These are phyloP conservation scores for Exophiala viscosa DNA, from an alignment of 2,329 filamentous ascomycete genomes.

Conservation along the genomic window DNA sequence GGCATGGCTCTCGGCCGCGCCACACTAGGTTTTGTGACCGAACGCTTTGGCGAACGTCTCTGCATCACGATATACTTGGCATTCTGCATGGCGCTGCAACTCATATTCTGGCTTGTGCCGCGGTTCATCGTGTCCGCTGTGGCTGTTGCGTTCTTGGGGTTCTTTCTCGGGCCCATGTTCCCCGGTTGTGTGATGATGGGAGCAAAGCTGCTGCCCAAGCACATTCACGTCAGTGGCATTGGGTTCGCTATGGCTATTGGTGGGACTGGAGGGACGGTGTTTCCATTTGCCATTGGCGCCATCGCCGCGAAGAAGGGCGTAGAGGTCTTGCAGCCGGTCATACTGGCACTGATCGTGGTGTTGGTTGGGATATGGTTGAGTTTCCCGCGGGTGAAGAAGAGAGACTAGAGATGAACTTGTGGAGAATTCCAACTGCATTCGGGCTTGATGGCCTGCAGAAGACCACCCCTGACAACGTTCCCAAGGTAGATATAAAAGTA, in stretches of 20 bases:
- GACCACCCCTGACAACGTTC: no score
- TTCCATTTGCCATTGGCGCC: slow-evolving; percentile 40
- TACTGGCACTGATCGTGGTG: slow-evolving; percentile 43
- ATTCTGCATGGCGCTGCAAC: slow-evolving; percentile 59
- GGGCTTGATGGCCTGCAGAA: no score
- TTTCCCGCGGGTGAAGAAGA: slow-evolving; percentile 25
- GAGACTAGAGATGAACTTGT: slow-evolving; percentile 7
- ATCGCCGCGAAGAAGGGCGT: slow-evolving; percentile 52
- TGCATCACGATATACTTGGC: slow-evolving; percentile 60
- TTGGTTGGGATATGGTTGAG: slow-evolving; percentile 22
- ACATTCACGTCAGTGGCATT: slow-evolving; percentile 70
- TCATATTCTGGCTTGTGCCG: slow-evolving; percentile 76
- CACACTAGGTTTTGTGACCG: slow-evolving; percentile 66
- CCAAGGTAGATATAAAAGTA: no score
- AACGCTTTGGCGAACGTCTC: slow-evolving; percentile 62
- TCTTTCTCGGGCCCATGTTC: slow-evolving; percentile 74
- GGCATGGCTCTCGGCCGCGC: slow-evolving; percentile 71
- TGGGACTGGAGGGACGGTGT: slow-evolving; percentile 57
- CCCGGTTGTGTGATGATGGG: slow-evolving; percentile 67
- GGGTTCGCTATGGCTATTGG: slow-evolving; percentile 74
- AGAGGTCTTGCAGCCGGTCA: slow-evolving; percentile 55
- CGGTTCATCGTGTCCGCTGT: slow-evolving; percentile 68
- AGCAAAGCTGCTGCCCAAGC: slow-evolving; percentile 66
- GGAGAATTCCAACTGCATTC: no score
- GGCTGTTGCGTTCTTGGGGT: slow-evolving; percentile 66